Base-by-base conservation (phyloP, 1,284 basidiomycete species). In the Volvariella volvacea region DNA sequence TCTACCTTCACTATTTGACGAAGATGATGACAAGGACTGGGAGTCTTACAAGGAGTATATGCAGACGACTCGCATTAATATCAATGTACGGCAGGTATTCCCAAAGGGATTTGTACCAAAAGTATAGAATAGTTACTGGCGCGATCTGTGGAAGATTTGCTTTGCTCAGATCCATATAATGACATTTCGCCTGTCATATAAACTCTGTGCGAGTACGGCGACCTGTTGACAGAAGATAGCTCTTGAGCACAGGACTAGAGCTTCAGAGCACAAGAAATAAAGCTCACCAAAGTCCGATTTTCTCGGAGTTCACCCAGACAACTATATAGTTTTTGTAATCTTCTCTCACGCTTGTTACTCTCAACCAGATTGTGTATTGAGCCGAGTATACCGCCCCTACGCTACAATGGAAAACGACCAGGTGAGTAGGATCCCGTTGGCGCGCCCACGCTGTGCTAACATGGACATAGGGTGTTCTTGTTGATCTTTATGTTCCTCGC, bases 401-500 rank as follows among this genome's bases (percentile, higher is more conserved):
- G 14, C 34, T 61, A 67, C 66, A 61, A 87, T 87, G 83, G 81
- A 87, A 79, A 87, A 87, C 83, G 83, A 87, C 62, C 76, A 81
- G 69, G 83, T 83, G 60, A 49, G 59, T 50, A 15, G 25, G 45
- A 12, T 12, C 22, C 3, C 39, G 15, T 19, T 19, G 39, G 14
- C 17, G 12, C 25, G 25, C 16, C 22, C 12, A 3, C 14, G 2
- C 16, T 7, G 28, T 32, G 22, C 3, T 21, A 30, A 36, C 28
- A 46, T 32, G n/a, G 41, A 43, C 2, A n/a, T 53, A 97, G 91
- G 94, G 95, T 76, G 79, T 92, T 68, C 94, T 99, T 68, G 95
- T 99, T 65, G 95, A 99, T 80, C 92, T 99, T 71, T 99, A 99
- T 80, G 93, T 99, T 66, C 95, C 95, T 67, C 92, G 95, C 79